Base-by-base conservation (phyloP, 129 eudicot species). In the Solidago caesia region DNA sequence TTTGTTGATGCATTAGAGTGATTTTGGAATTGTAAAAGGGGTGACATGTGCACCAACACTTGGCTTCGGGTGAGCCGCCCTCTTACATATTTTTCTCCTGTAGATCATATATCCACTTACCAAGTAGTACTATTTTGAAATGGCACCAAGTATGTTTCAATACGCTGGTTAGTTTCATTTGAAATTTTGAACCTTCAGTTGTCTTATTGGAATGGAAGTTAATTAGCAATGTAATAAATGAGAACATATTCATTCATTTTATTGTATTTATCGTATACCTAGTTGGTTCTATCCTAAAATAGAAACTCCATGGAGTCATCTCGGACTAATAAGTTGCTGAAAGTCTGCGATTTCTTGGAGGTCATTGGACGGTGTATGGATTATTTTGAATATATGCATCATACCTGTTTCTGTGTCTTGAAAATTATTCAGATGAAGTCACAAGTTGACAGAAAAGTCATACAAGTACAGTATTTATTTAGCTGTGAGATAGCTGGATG, bases 271-370 rank as follows among this genome's bases (percentile, higher is more conserved):
- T 62, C 7, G 44, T 27, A 44, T 14, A 4, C 21, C 21, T 41
- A 12, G 29, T 21, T 25, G 12, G 41, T 8, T 44, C 45, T 45
- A 44, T 67, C 55, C 39, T 44, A 21, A 67, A 67, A 67, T 43
- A 67, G 71, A 4, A 67, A 16, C 15, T 67, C 4, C 44, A 29
- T 26, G 14, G 12, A 4, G 67, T 44, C 71, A 67, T 67, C 71
- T 67, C 21, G 14, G 56, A 45, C 42, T 46, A 14, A 9, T 45
- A 15, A 4, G 71, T 67, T 45, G 71, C 56, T 67, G 57, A 48
- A 8, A 26, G 72, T 67, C 52, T 26, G 39, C 39, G 39, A 33
- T 33, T 33, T 33, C 39, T 33, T 33, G 2, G 61, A 56, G 61
- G 29, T 5, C 29, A 8, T n/a, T 52, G 5, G 12, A 26, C 53